Percentiles rank a stretch among this genome's conserved stretches.
These are phyloP conservation scores for Aureobasidium sp. DNA, from an alignment of 2,329 filamentous ascomycete genomes.

Conservation along the genomic window DNA sequence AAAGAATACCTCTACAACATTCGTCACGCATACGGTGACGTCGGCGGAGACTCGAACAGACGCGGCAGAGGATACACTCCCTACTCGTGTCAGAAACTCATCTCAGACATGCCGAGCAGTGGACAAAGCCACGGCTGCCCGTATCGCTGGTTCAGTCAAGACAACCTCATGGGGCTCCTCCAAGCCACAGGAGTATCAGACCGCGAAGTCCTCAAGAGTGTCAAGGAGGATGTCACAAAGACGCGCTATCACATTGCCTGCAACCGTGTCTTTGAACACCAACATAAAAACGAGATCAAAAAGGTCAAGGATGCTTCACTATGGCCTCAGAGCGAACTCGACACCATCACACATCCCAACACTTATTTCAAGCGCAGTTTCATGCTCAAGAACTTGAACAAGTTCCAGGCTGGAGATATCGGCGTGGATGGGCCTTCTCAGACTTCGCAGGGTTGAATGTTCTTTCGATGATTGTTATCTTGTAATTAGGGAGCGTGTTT, in stretches of 20 bases:
- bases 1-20: conserved; percentile 98
- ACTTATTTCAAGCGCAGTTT: conserved; percentile 97
- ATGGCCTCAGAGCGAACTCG: conserved; percentile 59
- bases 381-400: conserved; percentile 67
- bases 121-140: conserved; percentile 94
- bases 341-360: conserved; percentile 95
- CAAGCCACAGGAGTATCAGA: conserved; percentile 74
- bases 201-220: conserved; percentile 63
- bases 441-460: neutral
- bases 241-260: conserved; percentile 91
- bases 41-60: conserved; percentile 83
- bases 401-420: conserved; percentile 30
- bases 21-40: conserved; percentile 89
- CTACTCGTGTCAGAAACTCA: conserved; percentile 89
- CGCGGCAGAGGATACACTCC: conserved; percentile 81
- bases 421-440: conserved; percentile 24
- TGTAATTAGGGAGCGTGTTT: neutral
- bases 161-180: conserved; percentile 71
- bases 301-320: conserved; percentile 40
- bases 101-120: conserved; percentile 76
- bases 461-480: neutral
- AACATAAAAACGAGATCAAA: conserved; percentile 56
- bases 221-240: conserved; percentile 81
- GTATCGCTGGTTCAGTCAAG: conserved; percentile 81
- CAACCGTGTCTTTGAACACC: conserved; percentile 86